Base-by-base conservation (phyloP, 352 stramenopile genomes). In the Phytophthora sp. region DNA sequence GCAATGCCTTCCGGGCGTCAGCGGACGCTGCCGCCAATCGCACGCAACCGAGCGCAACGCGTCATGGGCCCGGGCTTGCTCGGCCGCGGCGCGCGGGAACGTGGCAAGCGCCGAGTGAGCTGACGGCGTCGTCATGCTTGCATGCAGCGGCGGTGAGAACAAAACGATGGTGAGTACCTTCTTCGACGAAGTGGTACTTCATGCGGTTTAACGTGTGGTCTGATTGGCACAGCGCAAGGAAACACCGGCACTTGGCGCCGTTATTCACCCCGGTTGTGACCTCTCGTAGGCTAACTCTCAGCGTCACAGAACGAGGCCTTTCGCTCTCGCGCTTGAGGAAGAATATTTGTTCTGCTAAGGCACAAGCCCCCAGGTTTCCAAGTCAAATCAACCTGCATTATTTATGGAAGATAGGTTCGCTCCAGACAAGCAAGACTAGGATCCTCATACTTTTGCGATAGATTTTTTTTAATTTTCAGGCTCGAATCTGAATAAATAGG, bases 401-500 rank as follows among this genome's bases (percentile, higher is more conserved):
- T 35, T 41, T 27, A 50, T 71, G 57, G 56, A 61, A 59, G 46
- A 54, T 53, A 58, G 33, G 41, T 49, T 57, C 38, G 47, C 18
- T 41, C 26, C n/a, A 44, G 44, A 42, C 29, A 31, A n/a, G 45
- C 53, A 41, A 55, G 47, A 50, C 45, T 55, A 66, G 20, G 18
- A 35, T 54, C 51, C 55, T 61, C 52, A 23, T 39, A 12, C 33
- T 20, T 18, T 20, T 12, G 23, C 23, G 23, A 44, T 57, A 30
- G n/a, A n/a, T n/a, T n/a, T n/a, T n/a, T n/a, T n/a, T n/a, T n/a
- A n/a, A n/a, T n/a, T 58, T 26, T 45, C 16, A 53, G 42, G 45
- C 31, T 49, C 54, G 38, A 30, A 33, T 62, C 55, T 47, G 45
- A 75, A 75, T 75, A 75, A 76, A 76, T 76, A 76, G 56, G 45